A percentile compares a stretch with the other conserved stretches of the same genome.
Conservation (phyloP, 2,329 filamentous ascomycete species). For the Meredithiella fracta region DNA sequence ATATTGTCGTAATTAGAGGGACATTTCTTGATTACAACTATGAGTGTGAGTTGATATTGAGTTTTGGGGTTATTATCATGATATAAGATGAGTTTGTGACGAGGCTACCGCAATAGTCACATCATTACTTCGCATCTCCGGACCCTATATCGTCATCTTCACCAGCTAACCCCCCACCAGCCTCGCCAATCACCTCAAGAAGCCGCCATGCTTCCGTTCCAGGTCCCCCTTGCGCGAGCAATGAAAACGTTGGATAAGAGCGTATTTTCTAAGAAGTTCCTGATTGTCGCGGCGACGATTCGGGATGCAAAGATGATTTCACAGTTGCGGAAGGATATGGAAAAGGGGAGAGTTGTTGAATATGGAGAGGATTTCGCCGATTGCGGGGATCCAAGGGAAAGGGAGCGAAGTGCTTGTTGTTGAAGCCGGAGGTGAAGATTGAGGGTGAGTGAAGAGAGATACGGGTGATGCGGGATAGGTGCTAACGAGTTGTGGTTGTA, state of each 20-base stretch:
- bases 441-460: constrained; percentile 26
- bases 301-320: constrained; percentile 60
- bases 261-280: constrained; percentile 63
- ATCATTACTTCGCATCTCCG: too few relatives aligned
- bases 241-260: constrained; percentile 68
- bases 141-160: not conserved
- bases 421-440: constrained; percentile 39
- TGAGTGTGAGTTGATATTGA: too few relatives aligned
- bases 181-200: constrained; percentile 3
- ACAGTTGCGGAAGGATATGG: constrained; percentile 49
- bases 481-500: constrained; percentile 20
- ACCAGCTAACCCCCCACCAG: not conserved
- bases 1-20: not conserved
- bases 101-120: too few relatives aligned
- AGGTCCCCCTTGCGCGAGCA: constrained; percentile 64
- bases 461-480: not conserved
- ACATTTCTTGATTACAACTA: too few relatives aligned
- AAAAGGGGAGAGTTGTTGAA: constrained; percentile 49
- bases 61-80: too few relatives aligned
- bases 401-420: constrained; percentile 45
- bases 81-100: too few relatives aligned
- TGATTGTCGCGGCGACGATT: constrained; percentile 62
- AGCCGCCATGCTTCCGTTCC: constrained; percentile 44
- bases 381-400: constrained; percentile 43
- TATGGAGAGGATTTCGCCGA: constrained; percentile 44